These are phyloP conservation scores for Quercus agrifolia DNA, from an alignment of 306 rosid species.

Conservation along the genomic window DNA sequence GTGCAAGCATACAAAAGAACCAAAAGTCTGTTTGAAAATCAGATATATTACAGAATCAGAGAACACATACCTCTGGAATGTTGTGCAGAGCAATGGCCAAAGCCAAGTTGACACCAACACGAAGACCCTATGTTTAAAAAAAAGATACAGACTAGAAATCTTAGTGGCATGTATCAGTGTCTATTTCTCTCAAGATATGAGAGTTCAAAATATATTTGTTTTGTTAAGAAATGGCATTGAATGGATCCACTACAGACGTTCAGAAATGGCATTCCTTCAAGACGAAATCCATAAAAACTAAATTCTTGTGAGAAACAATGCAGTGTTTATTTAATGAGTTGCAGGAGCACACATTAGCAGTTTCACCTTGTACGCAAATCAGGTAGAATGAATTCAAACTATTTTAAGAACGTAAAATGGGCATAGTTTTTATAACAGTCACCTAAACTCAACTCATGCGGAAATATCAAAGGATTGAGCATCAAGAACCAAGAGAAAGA, in stretches of 20 bases:
- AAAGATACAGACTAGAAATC: slow-evolving; percentile 22
- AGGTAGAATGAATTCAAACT: not conserved
- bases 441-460: not conserved
- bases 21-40: slow-evolving; percentile 1
- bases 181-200: not conserved
- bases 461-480: not conserved
- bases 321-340: not conserved
- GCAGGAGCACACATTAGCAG: not conserved
- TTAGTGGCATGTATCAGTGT: not conserved
- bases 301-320: not conserved
- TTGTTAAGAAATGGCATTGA: too few species aligned
- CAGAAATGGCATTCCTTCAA: not conserved
- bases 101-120: slow-evolving; percentile 93
- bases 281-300: not conserved
- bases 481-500: not conserved
- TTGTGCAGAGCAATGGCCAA: slow-evolving; percentile 98
- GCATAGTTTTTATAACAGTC: not conserved
- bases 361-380: not conserved
- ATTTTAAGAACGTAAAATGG: not conserved
- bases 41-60: slow-evolving; percentile 2
- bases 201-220: not conserved
- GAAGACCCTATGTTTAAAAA: slow-evolving; percentile 69
- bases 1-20: slow-evolving; percentile 15
- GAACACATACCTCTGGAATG: slow-evolving; percentile 82
- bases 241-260: not conserved